Percentiles rank a stretch among this genome's conserved stretches.
phyloP scores from a whole-genome alignment of 2,329 filamentous ascomycete species.

The Trichoderma sp. region DNA sequence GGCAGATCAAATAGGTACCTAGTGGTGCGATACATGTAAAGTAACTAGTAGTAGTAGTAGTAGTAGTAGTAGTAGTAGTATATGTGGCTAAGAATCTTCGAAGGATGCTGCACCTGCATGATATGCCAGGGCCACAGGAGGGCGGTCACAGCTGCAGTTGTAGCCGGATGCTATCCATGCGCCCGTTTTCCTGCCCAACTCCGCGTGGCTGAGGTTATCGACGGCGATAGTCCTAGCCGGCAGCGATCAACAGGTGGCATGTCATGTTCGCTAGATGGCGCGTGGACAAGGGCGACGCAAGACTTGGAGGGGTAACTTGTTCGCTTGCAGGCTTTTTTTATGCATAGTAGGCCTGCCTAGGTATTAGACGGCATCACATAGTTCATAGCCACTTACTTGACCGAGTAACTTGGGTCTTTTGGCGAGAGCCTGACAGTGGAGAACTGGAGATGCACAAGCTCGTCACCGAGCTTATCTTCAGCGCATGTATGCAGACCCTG shows the following conservation, averaged over 20 bases:
- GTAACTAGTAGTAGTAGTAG: constrained; percentile 1
- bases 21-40: not conserved
- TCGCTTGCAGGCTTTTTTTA: constrained; percentile 17
- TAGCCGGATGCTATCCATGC: constrained; percentile 8
- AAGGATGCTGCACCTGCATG: constrained; percentile 20
- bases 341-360: constrained; percentile 4
- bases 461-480: not conserved
- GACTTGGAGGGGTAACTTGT: constrained; percentile 13
- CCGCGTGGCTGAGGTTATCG: constrained; percentile 22
- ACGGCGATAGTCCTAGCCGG: constrained; percentile 21
- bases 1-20: constrained; percentile 6
- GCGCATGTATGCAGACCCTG: not conserved
- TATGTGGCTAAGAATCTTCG: constrained; percentile 17
- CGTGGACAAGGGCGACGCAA: constrained; percentile 12
- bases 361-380: constrained; percentile 19
- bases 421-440: not conserved
- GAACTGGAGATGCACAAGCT: not conserved
- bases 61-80: not conserved
- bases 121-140: constrained; percentile 24
- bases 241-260: constrained; percentile 19
- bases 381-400: not conserved
- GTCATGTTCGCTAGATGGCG: constrained; percentile 12
- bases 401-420: not conserved
- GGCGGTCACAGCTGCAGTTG: not conserved
- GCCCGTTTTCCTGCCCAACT: constrained; percentile 14